phyloP scores from a whole-genome alignment of 805 yeast species.

The Ogataea parapolymorpha region DNA sequence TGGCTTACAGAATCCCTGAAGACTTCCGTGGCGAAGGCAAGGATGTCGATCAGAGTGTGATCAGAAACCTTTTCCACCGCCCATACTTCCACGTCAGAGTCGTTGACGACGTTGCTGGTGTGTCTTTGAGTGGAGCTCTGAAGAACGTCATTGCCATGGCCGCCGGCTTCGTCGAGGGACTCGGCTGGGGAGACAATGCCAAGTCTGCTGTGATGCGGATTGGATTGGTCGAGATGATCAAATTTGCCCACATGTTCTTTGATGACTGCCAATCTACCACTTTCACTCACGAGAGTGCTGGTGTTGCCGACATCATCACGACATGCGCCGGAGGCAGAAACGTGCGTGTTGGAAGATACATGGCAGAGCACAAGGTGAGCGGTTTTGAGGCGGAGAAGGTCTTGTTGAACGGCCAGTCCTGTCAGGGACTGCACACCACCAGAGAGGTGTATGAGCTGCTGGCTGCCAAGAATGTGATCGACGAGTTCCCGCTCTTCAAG shows the following conservation, averaged over 20 bases:
- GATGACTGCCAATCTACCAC: conserved; percentile 72
- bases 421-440: conserved; percentile 91
- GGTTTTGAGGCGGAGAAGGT: conserved; percentile 83
- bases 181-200: conserved; percentile 99
- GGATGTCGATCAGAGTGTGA: conserved; percentile 67
- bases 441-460: conserved; percentile 88
- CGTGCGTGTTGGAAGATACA: conserved; percentile 82
- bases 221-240: conserved; percentile 86
- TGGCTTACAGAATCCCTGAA: conserved; percentile 76
- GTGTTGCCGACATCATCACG: conserved; percentile 97
- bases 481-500: conserved; percentile 78
- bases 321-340: conserved; percentile 98
- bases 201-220: conserved; percentile 97
- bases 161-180: conserved; percentile 96
- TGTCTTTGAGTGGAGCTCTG: conserved; percentile 94
- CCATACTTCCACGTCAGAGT: conserved; percentile 97
- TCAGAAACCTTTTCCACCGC: conserved; percentile 89
- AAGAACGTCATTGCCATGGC: conserved; percentile 95
- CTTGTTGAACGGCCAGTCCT: conserved; percentile 90
- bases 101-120: conserved; percentile 91
- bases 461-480: conserved; percentile 44
- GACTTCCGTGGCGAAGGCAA: conserved; percentile 65
- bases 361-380: conserved; percentile 74
- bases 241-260: conserved; percentile 80
- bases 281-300: conserved; percentile 91